Evolutionary conservation across 1,139 yeast species (phyloP).

Genomic region (Lodderomyces theae): DNA sequence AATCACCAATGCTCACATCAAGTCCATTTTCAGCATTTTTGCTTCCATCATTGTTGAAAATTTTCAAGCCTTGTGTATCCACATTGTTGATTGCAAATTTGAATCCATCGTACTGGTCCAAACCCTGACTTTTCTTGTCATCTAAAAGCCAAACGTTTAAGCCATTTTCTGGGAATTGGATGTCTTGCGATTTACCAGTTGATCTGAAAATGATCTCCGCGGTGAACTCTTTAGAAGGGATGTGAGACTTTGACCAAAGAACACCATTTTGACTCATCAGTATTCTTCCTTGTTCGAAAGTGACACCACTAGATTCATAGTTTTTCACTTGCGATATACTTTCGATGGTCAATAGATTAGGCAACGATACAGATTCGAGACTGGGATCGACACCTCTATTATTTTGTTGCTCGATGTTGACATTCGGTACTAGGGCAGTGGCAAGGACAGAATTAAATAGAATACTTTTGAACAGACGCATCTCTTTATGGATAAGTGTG

Average conservation of each 20-base stretch:
- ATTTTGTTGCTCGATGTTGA: background rate
- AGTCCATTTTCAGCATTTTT: slow-evolving; percentile 20
- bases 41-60: slow-evolving; percentile 58
- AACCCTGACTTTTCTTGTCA: slow-evolving; percentile 15
- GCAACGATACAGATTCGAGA: slow-evolving; percentile 10
- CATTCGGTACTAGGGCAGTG: slow-evolving; percentile 4
- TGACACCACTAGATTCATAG: slow-evolving; percentile 33
- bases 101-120: slow-evolving; percentile 54
- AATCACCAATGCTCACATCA: slow-evolving; percentile 50
- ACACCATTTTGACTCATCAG: slow-evolving; percentile 35
- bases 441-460: background rate
- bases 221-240: slow-evolving; percentile 51
- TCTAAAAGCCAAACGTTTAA: slow-evolving; percentile 47
- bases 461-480: background rate
- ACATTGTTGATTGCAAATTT: slow-evolving; percentile 52
- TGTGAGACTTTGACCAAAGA: slow-evolving; percentile 45
- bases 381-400: background rate
- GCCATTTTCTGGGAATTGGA: slow-evolving; percentile 41
- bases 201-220: slow-evolving; percentile 62
- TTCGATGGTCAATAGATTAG: slow-evolving; percentile 11
- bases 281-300: slow-evolving; percentile 40
- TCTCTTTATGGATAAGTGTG: too few species aligned
- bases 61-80: slow-evolving; percentile 51
- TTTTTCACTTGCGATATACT: slow-evolving; percentile 10
- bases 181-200: slow-evolving; percentile 38